Conservation (phyloP, 331 rosid genomes). For the Prunus yedoensis region DNA sequence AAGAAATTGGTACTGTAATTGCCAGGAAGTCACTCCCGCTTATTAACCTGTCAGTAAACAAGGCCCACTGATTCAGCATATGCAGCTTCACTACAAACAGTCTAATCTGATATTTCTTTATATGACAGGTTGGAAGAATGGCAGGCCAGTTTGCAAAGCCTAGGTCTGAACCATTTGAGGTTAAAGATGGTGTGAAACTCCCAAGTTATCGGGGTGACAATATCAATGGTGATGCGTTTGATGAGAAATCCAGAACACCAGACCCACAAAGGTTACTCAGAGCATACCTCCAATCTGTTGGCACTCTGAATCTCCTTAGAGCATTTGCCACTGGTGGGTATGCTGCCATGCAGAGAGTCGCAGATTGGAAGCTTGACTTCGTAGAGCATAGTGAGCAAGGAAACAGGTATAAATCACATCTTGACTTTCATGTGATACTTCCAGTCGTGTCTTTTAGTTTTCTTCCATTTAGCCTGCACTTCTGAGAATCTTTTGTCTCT, state of each 20-base stretch:
- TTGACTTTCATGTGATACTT: conserved; percentile 1
- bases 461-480: not conserved
- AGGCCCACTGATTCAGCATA: too few species aligned
- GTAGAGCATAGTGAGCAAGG: conserved; percentile 41
- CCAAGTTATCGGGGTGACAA: conserved; percentile 47
- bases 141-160: conserved; percentile 55
- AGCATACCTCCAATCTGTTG: conserved; percentile 51
- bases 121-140: conserved; percentile 45
- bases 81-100: too few species aligned
- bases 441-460: not conserved
- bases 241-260: conserved; percentile 44
- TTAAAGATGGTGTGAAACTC: conserved; percentile 39
- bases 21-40: not conserved
- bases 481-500: not conserved
- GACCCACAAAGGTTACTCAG: conserved; percentile 47
- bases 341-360: conserved; percentile 50
- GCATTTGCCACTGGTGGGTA: conserved; percentile 52
- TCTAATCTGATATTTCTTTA: not conserved
- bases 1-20: not conserved
- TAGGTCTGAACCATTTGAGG: conserved; percentile 44
- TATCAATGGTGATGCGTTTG: conserved; percentile 40
- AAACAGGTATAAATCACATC: conserved; percentile 26
- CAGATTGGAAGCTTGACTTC: conserved; percentile 54
- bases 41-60: too few species aligned
- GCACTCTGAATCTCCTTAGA: conserved; percentile 43